Evolutionary conservation across 208 protist species (phyloP).

Genomic region (Leishmania guyanensis): DNA sequence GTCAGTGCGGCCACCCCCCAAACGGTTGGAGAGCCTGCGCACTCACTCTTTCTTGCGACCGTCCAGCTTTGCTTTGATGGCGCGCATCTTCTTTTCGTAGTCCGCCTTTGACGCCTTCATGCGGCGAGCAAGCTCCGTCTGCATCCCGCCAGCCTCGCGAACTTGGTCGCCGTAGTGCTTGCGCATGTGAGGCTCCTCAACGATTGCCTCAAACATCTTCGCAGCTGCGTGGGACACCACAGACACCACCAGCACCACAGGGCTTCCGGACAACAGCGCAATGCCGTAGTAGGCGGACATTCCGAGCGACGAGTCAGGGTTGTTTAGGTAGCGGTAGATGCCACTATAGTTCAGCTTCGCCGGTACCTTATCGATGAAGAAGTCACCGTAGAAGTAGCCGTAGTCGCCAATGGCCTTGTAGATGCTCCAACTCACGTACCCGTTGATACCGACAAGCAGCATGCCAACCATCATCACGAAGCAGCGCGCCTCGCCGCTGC

Average conservation of each 20-base stretch:
- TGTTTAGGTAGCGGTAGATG: conserved; percentile 96
- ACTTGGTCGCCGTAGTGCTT: conserved; percentile 52
- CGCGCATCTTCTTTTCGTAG: conserved; percentile 43
- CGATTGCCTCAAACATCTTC: conserved; percentile 81
- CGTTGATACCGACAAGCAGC: conserved; percentile 83
- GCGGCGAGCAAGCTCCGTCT: conserved; percentile 47
- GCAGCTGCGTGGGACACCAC: conserved; percentile 73
- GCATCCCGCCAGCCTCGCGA: conserved; percentile 56
- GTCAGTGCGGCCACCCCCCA: not conserved
- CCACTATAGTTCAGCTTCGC: conserved; percentile 88
- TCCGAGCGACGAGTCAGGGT: conserved; percentile 90
- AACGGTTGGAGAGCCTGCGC: not conserved
- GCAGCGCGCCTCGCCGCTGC: conserved; percentile 38
- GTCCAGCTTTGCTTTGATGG: not conserved
- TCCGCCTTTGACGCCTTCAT: conserved; percentile 43
- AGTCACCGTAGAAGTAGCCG: conserved; percentile 95
- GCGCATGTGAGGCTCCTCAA: conserved; percentile 83
- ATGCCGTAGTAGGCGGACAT: conserved; percentile 91
- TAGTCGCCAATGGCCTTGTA: conserved; percentile 92
- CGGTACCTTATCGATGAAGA: conserved; percentile 78
- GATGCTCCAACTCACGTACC: conserved; percentile 76
- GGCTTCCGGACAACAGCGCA: conserved; percentile 86
- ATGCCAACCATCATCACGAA: conserved; percentile 51
- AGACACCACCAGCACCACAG: conserved; percentile 68
- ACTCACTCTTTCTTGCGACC: conserved; percentile 18